These are phyloP conservation scores for Basipetospora chlamydospora DNA, from an alignment of 2,329 filamentous ascomycete genomes.

Conservation along the genomic window DNA sequence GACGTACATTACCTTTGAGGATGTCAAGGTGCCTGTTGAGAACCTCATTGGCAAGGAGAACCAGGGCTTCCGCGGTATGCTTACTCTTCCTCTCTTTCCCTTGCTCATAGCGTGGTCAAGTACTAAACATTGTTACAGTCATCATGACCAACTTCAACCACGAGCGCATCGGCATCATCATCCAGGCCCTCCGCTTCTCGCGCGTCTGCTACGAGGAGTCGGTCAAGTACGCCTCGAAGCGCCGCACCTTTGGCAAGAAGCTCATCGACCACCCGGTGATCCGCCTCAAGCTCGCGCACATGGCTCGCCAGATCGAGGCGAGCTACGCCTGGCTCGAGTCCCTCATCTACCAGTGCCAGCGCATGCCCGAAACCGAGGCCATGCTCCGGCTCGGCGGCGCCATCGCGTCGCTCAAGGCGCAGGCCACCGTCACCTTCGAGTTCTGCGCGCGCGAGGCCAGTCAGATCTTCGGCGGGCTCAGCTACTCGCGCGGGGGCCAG, in stretches of 20 bases:
- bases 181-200: conserved; percentile 88
- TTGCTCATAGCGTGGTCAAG: neutral
- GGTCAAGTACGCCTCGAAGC: conserved; percentile 94
- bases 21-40: conserved; percentile 98
- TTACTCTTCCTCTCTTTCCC: neutral
- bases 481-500: conserved; percentile 85
- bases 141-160: conserved; percentile 99
- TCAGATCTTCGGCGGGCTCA: conserved; percentile 93
- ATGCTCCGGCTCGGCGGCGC: conserved; percentile 92
- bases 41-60: conserved; percentile 97
- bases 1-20: conserved; percentile 95
- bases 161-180: conserved; percentile 96
- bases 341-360: conserved; percentile 80
- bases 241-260: conserved; percentile 88
- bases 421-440: conserved; percentile 87
- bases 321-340: conserved; percentile 97
- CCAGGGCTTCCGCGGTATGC: conserved; percentile 65
- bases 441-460: conserved; percentile 93
- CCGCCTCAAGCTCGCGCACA: conserved; percentile 92
- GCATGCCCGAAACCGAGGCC: conserved; percentile 87
- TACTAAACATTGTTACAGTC: conserved; percentile 27
- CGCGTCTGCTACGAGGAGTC: conserved; percentile 96
- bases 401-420: conserved; percentile 87
- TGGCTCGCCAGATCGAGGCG: conserved; percentile 95
- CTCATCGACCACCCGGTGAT: conserved; percentile 96